Conservation (phyloP, 805 yeast genomes). For the Saturnispora zaruensis region DNA sequence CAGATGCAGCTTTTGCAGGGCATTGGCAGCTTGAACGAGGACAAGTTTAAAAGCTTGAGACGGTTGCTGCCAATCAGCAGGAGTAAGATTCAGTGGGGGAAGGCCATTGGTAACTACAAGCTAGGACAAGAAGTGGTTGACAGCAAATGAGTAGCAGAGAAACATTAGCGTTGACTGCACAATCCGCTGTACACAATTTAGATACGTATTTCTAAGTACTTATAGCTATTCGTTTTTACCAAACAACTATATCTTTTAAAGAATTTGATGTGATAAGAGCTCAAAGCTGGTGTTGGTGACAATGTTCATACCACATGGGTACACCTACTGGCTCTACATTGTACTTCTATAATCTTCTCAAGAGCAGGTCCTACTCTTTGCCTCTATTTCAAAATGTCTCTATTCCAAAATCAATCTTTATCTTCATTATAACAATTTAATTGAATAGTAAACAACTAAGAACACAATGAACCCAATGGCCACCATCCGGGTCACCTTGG, state of each 20-base stretch:
- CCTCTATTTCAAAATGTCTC: constrained; percentile 5
- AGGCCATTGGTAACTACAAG: constrained; percentile 80
- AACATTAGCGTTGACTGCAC: neutral
- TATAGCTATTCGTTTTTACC: too few species aligned
- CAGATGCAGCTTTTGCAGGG: constrained; percentile 53
- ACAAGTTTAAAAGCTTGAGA: constrained; percentile 73
- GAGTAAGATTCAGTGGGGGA: constrained; percentile 91
- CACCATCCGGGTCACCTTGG: constrained; percentile 50
- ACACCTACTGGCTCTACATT: too few species aligned
- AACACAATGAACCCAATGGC: constrained; percentile 46
- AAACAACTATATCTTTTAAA: too few species aligned
- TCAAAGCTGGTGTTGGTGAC: too few species aligned
- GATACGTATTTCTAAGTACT: too few species aligned
- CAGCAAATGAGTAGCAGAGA: neutral
- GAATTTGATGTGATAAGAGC: too few species aligned
- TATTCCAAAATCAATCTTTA: too few species aligned
- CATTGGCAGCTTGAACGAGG: constrained; percentile 68
- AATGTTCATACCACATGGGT: too few species aligned
- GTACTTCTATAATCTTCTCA: too few species aligned
- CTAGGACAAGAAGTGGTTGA: constrained; percentile 69
- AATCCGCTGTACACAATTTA: too few species aligned
- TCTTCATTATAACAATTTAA: constrained; percentile 32
- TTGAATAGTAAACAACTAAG: constrained; percentile 48
- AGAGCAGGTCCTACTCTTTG: neutral
- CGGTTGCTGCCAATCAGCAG: constrained; percentile 89